Percentiles rank a stretch among this genome's conserved stretches.
phyloP scores from a whole-genome alignment of 306 rosid species.

The Quercus rubra region DNA sequence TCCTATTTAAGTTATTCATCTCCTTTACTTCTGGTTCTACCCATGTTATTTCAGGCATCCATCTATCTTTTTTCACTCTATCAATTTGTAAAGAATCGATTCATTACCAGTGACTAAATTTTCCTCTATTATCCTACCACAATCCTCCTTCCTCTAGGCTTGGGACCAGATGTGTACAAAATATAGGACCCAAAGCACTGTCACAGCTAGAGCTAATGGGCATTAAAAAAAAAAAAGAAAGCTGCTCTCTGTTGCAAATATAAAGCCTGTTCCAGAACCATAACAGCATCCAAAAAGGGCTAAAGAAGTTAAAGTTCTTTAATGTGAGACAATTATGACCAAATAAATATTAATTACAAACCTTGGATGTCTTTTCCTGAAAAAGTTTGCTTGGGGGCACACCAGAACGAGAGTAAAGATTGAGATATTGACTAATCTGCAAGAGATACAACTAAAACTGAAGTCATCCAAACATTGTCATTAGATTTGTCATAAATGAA shows the following conservation, averaged over 20 bases:
- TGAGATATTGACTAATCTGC: slow-evolving; percentile 84
- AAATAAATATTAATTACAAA: slow-evolving; percentile 27
- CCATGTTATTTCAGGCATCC: no score
- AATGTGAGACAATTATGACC: background rate
- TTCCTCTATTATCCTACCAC: no score
- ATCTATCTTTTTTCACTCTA: no score
- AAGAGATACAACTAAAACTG: slow-evolving; percentile 9
- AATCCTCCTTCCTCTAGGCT: no score
- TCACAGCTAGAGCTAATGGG: no score
- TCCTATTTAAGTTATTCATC: no score
- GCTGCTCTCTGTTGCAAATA: background rate
- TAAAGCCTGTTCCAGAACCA: background rate
- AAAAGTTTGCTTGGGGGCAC: slow-evolving; percentile 76
- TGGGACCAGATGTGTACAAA: no score
- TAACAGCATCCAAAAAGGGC: background rate
- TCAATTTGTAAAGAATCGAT: no score
- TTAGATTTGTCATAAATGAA: background rate
- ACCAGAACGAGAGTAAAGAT: slow-evolving; percentile 67
- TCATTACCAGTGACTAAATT: no score
- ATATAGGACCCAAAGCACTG: no score
- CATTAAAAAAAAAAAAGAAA: background rate
- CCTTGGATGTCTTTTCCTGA: slow-evolving; percentile 80
- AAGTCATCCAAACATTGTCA: background rate
- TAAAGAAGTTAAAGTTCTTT: background rate
- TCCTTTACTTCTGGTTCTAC: no score